Base-by-base conservation (phyloP, 805 yeast species). In the Yamadazyma philogaea region DNA sequence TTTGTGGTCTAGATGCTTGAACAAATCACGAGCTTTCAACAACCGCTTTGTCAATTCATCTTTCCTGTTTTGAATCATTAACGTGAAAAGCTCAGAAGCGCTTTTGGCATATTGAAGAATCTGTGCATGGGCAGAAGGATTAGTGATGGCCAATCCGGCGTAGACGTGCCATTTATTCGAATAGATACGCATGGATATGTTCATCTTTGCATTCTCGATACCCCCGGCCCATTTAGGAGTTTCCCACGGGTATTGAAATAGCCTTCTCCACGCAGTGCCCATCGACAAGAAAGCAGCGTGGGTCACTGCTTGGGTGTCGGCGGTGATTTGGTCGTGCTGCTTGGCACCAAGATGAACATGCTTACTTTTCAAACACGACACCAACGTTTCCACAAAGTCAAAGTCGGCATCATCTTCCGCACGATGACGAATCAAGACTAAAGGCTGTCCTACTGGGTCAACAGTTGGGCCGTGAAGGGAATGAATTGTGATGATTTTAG, bases 81-180 rank as follows among this genome's bases (percentile, higher is more conserved):
- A 64, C 20, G 91, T 78, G 60, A 84, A 90, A 34, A 93, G 68
- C 42, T 86, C 93, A 0, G 93, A 84, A 2, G 84, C 84, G 1
- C 96, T 85, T 27, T 78, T 76, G 2, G 98, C 84, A 60, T 91
- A 93, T 60, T 90, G 97, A 50, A 86, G 72, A 15, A 95, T 84
- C 63, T 93, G 98, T 30, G 76, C 78, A 56, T 91, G 97, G 0
- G 98, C 97, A 33, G 90, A 79, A 1, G 96, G 97, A 56, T 93
- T 93, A 1, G 96, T 85, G 51, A 93, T 91, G 7, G 98, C 97
- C 54, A 93, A 71, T 0, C 99, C 99, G 4, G 98, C 98, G 58
- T 93, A 93, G 22, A 93, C 98, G 61, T 93, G 99, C 95, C 96
- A 93, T 64, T 90, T 89, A 64, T 90, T 93, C 14, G 96, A 81